A percentile compares a stretch with the other conserved stretches of the same genome.
Conservation (phyloP, 495 filamentous ascomycete species). For the Thermothielavioides terrestris region DNA sequence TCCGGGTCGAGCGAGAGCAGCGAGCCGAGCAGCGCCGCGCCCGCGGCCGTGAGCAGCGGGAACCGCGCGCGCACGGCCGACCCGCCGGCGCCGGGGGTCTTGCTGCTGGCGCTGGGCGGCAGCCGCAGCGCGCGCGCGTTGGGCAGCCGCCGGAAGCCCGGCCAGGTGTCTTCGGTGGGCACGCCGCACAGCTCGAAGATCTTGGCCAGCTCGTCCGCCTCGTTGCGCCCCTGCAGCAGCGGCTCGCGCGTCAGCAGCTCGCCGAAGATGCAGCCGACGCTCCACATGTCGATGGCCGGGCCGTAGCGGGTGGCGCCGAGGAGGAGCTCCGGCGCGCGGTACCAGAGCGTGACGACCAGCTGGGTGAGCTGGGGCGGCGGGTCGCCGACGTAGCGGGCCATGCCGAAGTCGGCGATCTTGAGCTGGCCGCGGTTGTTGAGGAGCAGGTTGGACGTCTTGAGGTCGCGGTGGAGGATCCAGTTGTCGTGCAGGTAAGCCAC, state of each 20-base stretch:
- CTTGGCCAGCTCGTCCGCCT: constrained; percentile 67
- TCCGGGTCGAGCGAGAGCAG: constrained; percentile 72
- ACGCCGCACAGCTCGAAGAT: constrained; percentile 88
- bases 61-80: constrained; percentile 61
- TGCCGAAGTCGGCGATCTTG: constrained; percentile 96
- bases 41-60: constrained; percentile 69
- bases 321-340: constrained; percentile 83
- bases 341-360: constrained; percentile 96
- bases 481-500: constrained; percentile 78
- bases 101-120: constrained; percentile 34
- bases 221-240: constrained; percentile 83
- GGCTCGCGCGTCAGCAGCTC: constrained; percentile 81
- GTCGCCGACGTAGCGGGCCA: constrained; percentile 85
- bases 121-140: constrained; percentile 82
- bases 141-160: constrained; percentile 75
- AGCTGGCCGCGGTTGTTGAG: constrained; percentile 92
- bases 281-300: constrained; percentile 84
- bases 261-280: constrained; percentile 91
- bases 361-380: constrained; percentile 75
- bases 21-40: constrained; percentile 55
- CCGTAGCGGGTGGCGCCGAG: constrained; percentile 74
- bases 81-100: constrained; percentile 27
- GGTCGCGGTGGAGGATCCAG: constrained; percentile 93
- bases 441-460: constrained; percentile 93
- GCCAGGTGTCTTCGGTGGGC: constrained; percentile 83